Conservation (phyloP, 2,329 filamentous ascomycete species). For the Alternaria angustiovoidea region DNA sequence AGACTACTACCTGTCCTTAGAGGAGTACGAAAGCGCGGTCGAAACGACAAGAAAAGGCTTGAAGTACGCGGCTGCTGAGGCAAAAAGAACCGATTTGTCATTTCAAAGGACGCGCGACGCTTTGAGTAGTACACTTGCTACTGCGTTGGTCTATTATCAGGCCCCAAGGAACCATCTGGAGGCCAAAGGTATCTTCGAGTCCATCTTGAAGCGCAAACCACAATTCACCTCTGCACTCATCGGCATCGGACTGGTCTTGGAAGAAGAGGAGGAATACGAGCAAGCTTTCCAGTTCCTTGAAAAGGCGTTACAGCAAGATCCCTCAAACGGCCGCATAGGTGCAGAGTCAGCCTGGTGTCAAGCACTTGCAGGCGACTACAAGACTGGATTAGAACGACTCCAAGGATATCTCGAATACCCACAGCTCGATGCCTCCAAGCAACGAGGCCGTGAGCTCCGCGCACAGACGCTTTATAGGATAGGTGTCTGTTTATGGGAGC, state of each 20-base stretch:
- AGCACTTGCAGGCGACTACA: constrained; percentile 79
- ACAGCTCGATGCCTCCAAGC: constrained; percentile 68
- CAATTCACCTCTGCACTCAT: constrained; percentile 83
- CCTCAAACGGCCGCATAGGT: constrained; percentile 77
- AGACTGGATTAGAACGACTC: constrained; percentile 72
- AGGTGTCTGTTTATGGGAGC: constrained; percentile 85
- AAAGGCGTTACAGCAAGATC: constrained; percentile 77
- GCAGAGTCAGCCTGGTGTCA: constrained; percentile 94
- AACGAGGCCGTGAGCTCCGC: constrained; percentile 73
- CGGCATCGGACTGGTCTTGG: constrained; percentile 87
- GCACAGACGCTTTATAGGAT: constrained; percentile 87
- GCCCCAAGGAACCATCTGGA: constrained; percentile 89
- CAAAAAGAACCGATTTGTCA: constrained; percentile 70
- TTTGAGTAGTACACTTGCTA: constrained; percentile 79
- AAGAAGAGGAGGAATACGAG: constrained; percentile 89
- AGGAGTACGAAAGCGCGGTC: constrained; percentile 83
- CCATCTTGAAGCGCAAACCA: constrained; percentile 77
- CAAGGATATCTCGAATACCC: constrained; percentile 69
- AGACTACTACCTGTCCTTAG: constrained; percentile 82
- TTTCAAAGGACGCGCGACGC: constrained; percentile 71
- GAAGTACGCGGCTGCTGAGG: constrained; percentile 66
- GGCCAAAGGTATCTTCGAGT: constrained; percentile 85
- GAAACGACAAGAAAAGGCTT: constrained; percentile 81
- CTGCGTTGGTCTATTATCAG: constrained; percentile 89
- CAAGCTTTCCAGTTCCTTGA: constrained; percentile 82